Evolutionary conservation across 2,329 filamentous ascomycete species (phyloP).

Genomic region (Cladophialophora carrionii): DNA sequence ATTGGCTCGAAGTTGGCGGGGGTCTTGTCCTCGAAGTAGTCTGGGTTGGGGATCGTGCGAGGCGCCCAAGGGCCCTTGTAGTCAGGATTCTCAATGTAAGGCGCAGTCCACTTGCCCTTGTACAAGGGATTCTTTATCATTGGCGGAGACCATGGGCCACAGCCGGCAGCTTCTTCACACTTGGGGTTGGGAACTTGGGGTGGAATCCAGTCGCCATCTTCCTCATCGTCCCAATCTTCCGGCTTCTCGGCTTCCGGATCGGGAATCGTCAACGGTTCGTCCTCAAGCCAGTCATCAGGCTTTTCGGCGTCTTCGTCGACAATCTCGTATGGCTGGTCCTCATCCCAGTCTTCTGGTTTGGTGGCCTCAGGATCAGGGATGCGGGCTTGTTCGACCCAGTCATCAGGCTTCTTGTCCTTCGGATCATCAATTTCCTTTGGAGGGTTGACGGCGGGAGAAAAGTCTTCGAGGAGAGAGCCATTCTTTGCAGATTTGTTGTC

Average conservation of each 20-base stretch:
- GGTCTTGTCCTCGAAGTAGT: constrained; percentile 95
- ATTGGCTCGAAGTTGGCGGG: constrained; percentile 98
- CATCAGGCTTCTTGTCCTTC: constrained; percentile 89
- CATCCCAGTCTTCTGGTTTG: constrained; percentile 99
- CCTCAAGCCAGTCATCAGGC: constrained; percentile 94
- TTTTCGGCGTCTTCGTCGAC: constrained; percentile 87
- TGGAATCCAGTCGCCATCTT: constrained; percentile 95
- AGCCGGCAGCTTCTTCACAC: constrained; percentile 90
- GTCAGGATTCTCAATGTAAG: constrained; percentile 91
- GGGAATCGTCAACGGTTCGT: constrained; percentile 78
- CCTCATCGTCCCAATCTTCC: constrained; percentile 99
- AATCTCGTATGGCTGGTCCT: constrained; percentile 96
- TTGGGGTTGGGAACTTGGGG: constrained; percentile 94
- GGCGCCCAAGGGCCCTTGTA: constrained; percentile 98
- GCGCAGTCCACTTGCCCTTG: constrained; percentile 98
- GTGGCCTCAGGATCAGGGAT: constrained; percentile 89
- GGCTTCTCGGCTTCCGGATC: constrained; percentile 97
- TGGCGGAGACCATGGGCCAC: constrained; percentile 88
- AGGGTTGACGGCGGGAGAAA: constrained; percentile 91
- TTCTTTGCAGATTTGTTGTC: constrained; percentile 87
- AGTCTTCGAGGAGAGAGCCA: constrained; percentile 91
- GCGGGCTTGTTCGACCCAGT: constrained; percentile 92
- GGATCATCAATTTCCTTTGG: constrained; percentile 90
- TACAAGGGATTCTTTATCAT: constrained; percentile 93
- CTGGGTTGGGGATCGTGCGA: constrained; percentile 94